phyloP scores from a whole-genome alignment of 1,139 yeast genomes.

The Protomyces inundatus region DNA sequence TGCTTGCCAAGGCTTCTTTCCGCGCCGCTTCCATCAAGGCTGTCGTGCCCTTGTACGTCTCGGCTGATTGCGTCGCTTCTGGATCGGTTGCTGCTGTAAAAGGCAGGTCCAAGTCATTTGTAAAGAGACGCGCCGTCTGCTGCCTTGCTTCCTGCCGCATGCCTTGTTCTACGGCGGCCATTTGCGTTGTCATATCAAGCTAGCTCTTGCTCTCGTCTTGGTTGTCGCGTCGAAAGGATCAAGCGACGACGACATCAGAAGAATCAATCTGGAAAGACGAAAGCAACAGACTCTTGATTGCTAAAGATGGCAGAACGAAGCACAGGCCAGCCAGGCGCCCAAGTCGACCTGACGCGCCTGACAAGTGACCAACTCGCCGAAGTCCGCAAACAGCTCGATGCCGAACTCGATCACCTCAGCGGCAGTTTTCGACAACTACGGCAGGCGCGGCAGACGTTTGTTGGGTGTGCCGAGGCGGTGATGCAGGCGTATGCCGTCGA shows the following conservation, averaged over 20 bases:
- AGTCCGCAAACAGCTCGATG: conserved; percentile 76
- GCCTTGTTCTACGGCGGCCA: neutral
- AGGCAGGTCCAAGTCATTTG: neutral
- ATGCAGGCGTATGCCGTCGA: conserved; percentile 50
- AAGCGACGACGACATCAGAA: neutral
- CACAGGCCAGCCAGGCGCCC: conserved; percentile 8
- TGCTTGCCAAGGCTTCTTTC: neutral
- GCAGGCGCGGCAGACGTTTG: conserved; percentile 75
- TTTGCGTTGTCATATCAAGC: too few species aligned
- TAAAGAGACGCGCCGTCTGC: neutral
- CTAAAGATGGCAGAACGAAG: neutral
- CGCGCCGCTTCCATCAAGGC: neutral
- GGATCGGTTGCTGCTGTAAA: neutral
- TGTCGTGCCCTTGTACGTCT: neutral
- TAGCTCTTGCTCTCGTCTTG: neutral
- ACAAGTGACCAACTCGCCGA: conserved; percentile 80
- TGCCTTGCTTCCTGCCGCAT: neutral
- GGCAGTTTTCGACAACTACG: conserved; percentile 79
- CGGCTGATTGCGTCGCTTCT: neutral
- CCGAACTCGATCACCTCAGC: conserved; percentile 77
- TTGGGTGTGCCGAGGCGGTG: conserved; percentile 72
- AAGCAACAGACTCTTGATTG: neutral
- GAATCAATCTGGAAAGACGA: neutral
- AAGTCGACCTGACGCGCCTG: conserved; percentile 57
- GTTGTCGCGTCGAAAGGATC: neutral